Base-by-base conservation (phyloP, 1,284 basidiomycete genomes). In the Ustilago bromivora region DNA sequence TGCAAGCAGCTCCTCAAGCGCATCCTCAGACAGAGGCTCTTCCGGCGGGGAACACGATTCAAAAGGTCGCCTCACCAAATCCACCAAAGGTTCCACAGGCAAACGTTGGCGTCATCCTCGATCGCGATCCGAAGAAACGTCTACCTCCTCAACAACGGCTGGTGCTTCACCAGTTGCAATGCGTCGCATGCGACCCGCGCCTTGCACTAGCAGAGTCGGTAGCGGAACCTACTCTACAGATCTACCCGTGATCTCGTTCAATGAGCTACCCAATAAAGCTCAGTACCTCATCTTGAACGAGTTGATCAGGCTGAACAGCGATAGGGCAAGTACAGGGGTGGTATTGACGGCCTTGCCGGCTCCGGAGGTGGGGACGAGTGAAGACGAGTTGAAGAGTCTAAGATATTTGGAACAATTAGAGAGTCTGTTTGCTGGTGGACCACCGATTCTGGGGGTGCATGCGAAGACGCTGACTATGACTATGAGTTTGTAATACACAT, bases 211-310 rank as follows among this genome's bases (percentile, higher is more conserved):
- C 3, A 65, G 53, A 32, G 53, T 59, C 17, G 62, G 55, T 11
- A 40, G 62, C 7, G 64, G 66, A 60, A 72, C 64, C 47, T 71
- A 74, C 47, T 61, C 69, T 34, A 68, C 70, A 15, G 62, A 74
- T 35, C 28, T 65, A 31, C 79, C 81, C 7, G 46, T 63, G 28
- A 66, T 85, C 9, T 76, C 81, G 47, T 85, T 85, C 79, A 85
- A 85, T 69, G 80, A 81, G 52, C 58, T 85, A 58, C 84, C 84
- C 17, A 85, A 85, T 61, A 82, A 80, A 60, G 84, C 84, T 43
- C 84, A 85, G 70, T 85, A 85, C 60, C 55, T 85, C 32, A 85
- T 85, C 35, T 52, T 85, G 34, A 85, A 85, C 67, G 83, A 85
- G 57, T 69, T 85, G 49, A 84, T 85, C 65, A 72, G 83, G 34